Conservation (phyloP, 305 asterid species). For the Solanum hybrid region DNA sequence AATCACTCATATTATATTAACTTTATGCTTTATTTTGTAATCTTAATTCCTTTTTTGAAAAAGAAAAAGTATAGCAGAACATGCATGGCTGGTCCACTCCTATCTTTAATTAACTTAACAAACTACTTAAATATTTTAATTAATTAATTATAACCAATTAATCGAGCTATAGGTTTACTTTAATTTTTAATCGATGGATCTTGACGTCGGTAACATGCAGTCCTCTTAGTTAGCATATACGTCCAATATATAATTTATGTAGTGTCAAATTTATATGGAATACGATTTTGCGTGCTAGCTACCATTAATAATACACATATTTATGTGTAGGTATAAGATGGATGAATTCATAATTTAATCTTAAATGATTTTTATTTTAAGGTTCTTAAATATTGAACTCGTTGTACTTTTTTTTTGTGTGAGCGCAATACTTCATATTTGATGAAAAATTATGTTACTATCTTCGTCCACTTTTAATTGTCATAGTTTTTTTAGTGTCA, state of each 20-base stretch:
- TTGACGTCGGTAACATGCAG: not conserved
- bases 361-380: not conserved
- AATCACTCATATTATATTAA: not conserved
- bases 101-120: not conserved
- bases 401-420: not conserved
- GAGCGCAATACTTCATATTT: not conserved
- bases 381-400: not conserved
- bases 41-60: not conserved
- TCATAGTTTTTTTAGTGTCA: too few relatives aligned
- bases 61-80: not conserved
- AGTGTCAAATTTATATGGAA: not conserved
- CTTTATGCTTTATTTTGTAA: not conserved
- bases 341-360: not conserved
- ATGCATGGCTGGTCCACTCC: slow-evolving; percentile 9
- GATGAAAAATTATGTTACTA: not conserved
- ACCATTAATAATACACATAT: not conserved
- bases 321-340: not conserved
- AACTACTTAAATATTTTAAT: not conserved
- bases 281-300: not conserved
- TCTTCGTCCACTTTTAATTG: too few relatives aligned
- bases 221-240: not conserved
- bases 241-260: not conserved
- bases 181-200: not conserved
- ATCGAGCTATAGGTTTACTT: not conserved
- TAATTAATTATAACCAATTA: not conserved